Percentiles rank a stretch among this genome's conserved stretches.
Evolutionary conservation across 805 yeast species (phyloP).

Genomic region (Candida pseudofarinosa): DNA sequence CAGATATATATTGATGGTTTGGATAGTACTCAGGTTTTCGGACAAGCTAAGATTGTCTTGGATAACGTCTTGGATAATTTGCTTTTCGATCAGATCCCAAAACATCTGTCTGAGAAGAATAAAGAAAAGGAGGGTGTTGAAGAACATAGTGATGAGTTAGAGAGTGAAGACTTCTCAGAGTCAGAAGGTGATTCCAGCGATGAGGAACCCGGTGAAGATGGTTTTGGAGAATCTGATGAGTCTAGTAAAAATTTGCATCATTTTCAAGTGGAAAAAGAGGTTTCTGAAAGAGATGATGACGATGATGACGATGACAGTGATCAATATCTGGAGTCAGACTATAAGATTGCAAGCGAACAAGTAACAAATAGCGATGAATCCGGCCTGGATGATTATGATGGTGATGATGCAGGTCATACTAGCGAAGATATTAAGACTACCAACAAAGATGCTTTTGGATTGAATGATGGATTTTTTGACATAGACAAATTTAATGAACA

Average conservation of each 20-base stretch:
- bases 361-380: conserved; percentile 6
- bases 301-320: conserved; percentile 10
- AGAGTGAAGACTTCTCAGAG: conserved; percentile 11
- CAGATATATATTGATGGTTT: conserved; percentile 81
- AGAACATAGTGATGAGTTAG: conserved; percentile 16
- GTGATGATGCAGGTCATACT: conserved; percentile 10
- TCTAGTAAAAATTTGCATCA: conserved; percentile 16
- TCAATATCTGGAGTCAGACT: conserved; percentile 5
- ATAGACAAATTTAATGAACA: conserved; percentile 80
- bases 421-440: conserved; percentile 10
- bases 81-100: conserved; percentile 53
- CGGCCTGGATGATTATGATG: conserved; percentile 7
- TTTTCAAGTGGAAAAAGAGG: conserved; percentile 16
- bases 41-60: conserved; percentile 80
- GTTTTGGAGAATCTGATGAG: conserved; percentile 21
- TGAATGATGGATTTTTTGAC: conserved; percentile 81
- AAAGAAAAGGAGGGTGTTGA: conserved; percentile 29
- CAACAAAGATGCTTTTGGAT: conserved; percentile 53
- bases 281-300: conserved; percentile 10
- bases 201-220: neutral
- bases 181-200: conserved; percentile 9
- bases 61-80: conserved; percentile 72
- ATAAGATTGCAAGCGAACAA: conserved; percentile 12
- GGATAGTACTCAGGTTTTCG: conserved; percentile 90
- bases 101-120: conserved; percentile 22